These are phyloP conservation scores for Saccharomycopsis guyanensis DNA, from an alignment of 805 yeast species.

Conservation along the genomic window DNA sequence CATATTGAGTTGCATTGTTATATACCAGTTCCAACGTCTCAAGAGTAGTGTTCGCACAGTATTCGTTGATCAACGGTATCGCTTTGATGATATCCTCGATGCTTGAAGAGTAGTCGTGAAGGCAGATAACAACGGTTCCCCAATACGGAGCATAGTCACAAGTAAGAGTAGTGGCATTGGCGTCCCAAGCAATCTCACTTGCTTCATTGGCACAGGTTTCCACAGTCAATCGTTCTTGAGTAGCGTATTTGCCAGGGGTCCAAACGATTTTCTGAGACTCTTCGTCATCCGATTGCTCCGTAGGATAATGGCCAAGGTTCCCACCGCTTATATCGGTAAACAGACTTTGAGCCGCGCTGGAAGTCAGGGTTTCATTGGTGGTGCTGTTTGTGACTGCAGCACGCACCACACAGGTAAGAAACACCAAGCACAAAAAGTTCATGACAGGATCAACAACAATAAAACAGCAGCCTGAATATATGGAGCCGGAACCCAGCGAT, in stretches of 20 bases:
- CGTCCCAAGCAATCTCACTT: not conserved
- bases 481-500: no score
- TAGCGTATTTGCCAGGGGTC: not conserved
- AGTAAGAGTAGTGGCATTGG: not conserved
- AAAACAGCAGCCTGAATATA: no score
- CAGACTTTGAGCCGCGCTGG: no score
- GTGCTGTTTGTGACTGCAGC: not conserved
- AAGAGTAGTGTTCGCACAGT: conserved; percentile 11
- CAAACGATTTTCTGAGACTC: not conserved
- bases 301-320: not conserved
- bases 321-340: not conserved
- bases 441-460: no score
- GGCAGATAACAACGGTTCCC: conserved; percentile 12
- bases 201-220: not conserved
- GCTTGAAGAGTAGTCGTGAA: not conserved
- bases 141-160: conserved; percentile 9
- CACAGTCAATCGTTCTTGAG: not conserved
- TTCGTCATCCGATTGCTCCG: not conserved
- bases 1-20: conserved; percentile 18
- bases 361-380: not conserved
- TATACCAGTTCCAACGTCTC: conserved; percentile 4
- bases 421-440: no score
- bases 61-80: not conserved
- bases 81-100: conserved; percentile 3
- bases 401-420: no score